These are phyloP conservation scores for Raddia distichophylla DNA, from an alignment of 176 grass and related monocot genomes.

Conservation along the genomic window DNA sequence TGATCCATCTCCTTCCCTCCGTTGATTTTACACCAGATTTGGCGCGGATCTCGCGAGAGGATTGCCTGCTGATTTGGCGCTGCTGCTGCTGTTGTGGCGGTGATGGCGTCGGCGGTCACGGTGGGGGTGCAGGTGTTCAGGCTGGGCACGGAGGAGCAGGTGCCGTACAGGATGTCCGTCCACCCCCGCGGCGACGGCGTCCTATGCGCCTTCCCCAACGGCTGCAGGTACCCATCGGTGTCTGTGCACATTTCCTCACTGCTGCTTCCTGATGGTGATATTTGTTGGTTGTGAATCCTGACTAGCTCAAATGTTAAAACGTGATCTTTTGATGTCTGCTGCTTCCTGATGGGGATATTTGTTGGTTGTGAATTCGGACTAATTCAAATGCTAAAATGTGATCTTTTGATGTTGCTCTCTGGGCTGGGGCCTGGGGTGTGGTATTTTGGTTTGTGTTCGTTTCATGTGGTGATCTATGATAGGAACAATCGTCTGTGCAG, in stretches of 20 bases:
- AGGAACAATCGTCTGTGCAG: background rate
- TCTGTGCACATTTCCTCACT: background rate
- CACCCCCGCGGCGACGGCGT: slow-evolving; percentile 75
- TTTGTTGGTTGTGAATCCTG: background rate
- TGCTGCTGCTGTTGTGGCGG: background rate
- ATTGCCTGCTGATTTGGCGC: slow-evolving; percentile 13
- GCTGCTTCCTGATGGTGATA: background rate
- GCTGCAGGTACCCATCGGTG: slow-evolving; percentile 55
- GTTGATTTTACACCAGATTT: slow-evolving; percentile 20
- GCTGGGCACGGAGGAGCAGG: slow-evolving; percentile 56
- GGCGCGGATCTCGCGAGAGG: background rate
- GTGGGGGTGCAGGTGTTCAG: slow-evolving; percentile 59
- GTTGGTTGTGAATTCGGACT: background rate
- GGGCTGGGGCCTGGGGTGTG: no score
- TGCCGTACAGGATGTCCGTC: slow-evolving; percentile 90
- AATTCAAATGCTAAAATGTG: background rate
- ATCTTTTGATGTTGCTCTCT: background rate
- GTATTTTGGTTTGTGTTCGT: background rate
- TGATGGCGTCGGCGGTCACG: no score
- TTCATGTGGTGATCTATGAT: background rate
- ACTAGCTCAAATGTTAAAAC: background rate
- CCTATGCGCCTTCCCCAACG: slow-evolving; percentile 73
- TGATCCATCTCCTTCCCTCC: background rate
- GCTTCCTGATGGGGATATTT: background rate
- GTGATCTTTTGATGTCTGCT: background rate